phyloP scores from a whole-genome alignment of 1,284 basidiomycete genomes.

The Irpex sp. region DNA sequence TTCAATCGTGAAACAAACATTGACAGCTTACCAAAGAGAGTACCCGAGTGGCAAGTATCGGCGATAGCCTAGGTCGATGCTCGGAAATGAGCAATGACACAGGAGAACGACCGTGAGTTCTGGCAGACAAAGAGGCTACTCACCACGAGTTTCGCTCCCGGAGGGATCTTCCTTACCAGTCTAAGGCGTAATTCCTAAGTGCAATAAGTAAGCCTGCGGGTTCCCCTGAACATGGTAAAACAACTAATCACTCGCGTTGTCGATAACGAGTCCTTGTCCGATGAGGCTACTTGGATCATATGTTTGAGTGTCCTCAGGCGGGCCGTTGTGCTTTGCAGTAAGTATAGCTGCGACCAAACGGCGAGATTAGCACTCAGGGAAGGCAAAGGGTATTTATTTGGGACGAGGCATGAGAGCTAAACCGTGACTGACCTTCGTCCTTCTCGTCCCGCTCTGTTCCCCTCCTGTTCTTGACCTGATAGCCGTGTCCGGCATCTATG shows the following conservation, averaged over 20 bases:
- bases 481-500: slow-evolving; percentile 22
- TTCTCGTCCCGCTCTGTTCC: slow-evolving; percentile 13
- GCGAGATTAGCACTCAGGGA: background rate
- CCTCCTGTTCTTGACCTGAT: slow-evolving; percentile 15
- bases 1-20: background rate
- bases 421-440: slow-evolving; percentile 17
- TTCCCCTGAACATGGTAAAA: background rate
- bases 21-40: slow-evolving; percentile 12
- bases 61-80: slow-evolving; percentile 12
- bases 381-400: no score
- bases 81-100: no score
- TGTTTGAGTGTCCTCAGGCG: background rate
- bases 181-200: slow-evolving; percentile 7
- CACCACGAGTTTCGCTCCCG: slow-evolving; percentile 8
- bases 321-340: slow-evolving; percentile 11
- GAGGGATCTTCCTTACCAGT: slow-evolving; percentile 8
- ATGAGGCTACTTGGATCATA: background rate
- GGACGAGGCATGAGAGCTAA: no score
- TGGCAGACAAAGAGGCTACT: background rate
- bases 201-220: background rate
- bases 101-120: background rate
- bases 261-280: slow-evolving; percentile 18
- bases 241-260: slow-evolving; percentile 16
- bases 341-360: slow-evolving; percentile 12
- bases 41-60: slow-evolving; percentile 19